phyloP scores from a whole-genome alignment of 495 filamentous ascomycete genomes.

The Podospora comata region DNA sequence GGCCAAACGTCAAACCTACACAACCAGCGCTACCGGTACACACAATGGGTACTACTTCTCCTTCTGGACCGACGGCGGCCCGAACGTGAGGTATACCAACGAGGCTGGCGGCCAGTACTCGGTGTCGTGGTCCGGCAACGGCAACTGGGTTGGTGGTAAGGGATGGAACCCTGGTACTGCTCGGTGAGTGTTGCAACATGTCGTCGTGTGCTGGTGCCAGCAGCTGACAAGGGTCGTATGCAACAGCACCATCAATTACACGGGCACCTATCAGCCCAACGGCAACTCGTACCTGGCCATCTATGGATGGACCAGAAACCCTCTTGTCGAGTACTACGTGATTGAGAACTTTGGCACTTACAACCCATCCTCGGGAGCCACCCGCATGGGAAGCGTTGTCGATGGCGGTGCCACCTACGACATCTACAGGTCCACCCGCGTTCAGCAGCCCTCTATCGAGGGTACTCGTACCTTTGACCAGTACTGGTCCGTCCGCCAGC shows the following conservation, averaged over 20 bases:
- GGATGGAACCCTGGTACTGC: constrained; percentile 55
- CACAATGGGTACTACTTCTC: constrained; percentile 61
- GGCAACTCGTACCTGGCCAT: constrained; percentile 50
- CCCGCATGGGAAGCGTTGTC: constrained; percentile 51
- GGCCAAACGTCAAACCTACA: constrained; percentile 35
- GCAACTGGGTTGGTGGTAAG: constrained; percentile 63
- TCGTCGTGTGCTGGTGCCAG: background rate
- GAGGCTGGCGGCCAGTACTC: constrained; percentile 53
- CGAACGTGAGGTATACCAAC: constrained; percentile 55
- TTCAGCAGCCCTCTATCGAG: constrained; percentile 57
- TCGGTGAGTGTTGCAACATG: constrained; percentile 11
- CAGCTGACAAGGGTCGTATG: constrained; percentile 15
- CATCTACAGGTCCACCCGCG: constrained; percentile 57
- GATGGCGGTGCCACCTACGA: constrained; percentile 62
- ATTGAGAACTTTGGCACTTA: constrained; percentile 56
- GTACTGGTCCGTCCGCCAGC: constrained; percentile 56
- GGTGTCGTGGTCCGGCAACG: constrained; percentile 51
- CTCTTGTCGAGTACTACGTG: constrained; percentile 62
- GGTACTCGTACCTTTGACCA: constrained; percentile 57
- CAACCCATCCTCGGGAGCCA: constrained; percentile 51
- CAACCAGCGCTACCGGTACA: constrained; percentile 45
- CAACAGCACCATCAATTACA: constrained; percentile 48
- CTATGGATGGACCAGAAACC: constrained; percentile 58
- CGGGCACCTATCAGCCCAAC: constrained; percentile 45
- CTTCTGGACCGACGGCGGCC: constrained; percentile 59